These are phyloP conservation scores for Prunus padus DNA, from an alignment of 306 rosid species.

Conservation along the genomic window DNA sequence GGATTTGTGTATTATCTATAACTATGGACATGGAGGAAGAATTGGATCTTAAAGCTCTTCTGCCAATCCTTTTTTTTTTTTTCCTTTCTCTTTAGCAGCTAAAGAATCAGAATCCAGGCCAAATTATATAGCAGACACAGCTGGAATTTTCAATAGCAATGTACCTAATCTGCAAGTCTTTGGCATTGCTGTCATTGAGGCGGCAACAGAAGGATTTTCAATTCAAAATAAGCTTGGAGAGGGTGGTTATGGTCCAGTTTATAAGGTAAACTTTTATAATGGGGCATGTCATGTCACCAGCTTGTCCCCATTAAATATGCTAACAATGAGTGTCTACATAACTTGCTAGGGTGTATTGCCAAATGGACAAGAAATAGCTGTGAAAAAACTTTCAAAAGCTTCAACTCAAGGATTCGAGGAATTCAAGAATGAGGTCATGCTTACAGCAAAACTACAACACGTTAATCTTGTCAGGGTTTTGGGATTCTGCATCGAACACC, in stretches of 20 bases:
- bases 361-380: conserved; percentile 34
- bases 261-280: conserved; percentile 33
- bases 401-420: conserved; percentile 38
- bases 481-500: not conserved
- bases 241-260: conserved; percentile 58
- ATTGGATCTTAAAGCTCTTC: no score
- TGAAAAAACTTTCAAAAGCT: conserved; percentile 34
- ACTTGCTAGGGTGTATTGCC: conserved; percentile 28
- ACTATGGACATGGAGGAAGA: no score
- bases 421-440: conserved; percentile 10
- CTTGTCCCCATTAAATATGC: not conserved
- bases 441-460: not conserved
- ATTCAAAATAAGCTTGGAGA: conserved; percentile 48
- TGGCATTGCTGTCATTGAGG: conserved; percentile 21
- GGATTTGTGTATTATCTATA: not conserved
- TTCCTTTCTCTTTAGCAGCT: not conserved
- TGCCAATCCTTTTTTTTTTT: no score
- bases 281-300: not conserved
- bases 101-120: conserved; percentile 8
- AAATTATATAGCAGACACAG: not conserved
- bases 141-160: conserved; percentile 23
- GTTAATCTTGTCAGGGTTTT: not conserved
- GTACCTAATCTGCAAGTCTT: conserved; percentile 32
- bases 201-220: conserved; percentile 36
- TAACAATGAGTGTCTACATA: not conserved